Base-by-base conservation (phyloP, 129 eudicot species). In the Helianthus tuberosus region DNA sequence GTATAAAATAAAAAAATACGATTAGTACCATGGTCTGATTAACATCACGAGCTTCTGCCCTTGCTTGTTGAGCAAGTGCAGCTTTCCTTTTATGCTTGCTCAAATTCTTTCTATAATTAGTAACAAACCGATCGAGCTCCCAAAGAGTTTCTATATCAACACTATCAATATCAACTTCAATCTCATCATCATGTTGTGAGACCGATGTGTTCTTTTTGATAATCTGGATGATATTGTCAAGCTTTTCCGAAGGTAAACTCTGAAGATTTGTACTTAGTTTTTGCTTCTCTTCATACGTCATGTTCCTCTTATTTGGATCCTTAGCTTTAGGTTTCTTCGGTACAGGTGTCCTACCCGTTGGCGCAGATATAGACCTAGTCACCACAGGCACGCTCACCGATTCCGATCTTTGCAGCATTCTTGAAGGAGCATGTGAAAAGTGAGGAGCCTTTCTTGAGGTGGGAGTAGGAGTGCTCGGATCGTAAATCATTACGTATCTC, bases 101-200 rank as follows among this genome's bases (percentile, higher is more conserved):
- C 85, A 89, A 79, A 82, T 85, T 84, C 91, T 93, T 93, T 78
- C 86, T 90, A 79, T 85, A 89, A 75, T 93, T 93, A 16, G 89
- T 88, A 36, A 93, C 95, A 81, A 93, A 89, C 80, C 98, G 81
- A 58, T 93, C 98, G 8, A 93, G 96, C 63, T 93, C 98, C 98
- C 98, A 93, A n/a, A 93, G 92, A n/a, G 98, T 93, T 80, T 93
- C 98, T 3, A 89, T 69, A 79, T 93, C 96, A 51, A 93, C 96
- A 75, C 78, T 88, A 75, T 93, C 96, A 58, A 93, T 93, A 65
- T 93, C 98, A 61, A 93, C 95, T 80, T 93, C 98, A 77, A 93
- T 86, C 82, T 93, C 98, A 75, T 90, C 98, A 58, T 90, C 90
- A 64, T 86, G 81, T 74, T 93, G 96, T 35, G 84, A 76, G 49